Base-by-base conservation (phyloP, 78 protist species). In the Dictyostelium brefeldianum region DNA sequence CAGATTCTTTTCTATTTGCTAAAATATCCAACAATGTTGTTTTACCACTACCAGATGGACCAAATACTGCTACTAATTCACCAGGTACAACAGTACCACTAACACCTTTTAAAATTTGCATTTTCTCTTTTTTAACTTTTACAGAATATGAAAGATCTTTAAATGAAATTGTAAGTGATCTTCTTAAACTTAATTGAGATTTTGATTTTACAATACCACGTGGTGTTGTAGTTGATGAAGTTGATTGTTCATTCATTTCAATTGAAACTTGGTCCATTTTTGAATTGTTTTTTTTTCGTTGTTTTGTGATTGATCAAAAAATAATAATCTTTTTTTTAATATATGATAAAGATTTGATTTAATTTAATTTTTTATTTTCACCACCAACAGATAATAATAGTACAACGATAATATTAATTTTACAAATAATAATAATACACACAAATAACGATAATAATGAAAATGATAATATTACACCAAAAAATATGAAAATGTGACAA, bases 41-140 rank as follows among this genome's bases (percentile, higher is more conserved):
- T 36, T 92, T 92, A n/a, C 95, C 95, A 17, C 78, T 51, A 25
- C 95, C 95, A 50, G 89, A 77, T 47, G 95, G 95, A 3, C 95
- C 95, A 78, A 92, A 84, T 14, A 92, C 83, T 0, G 92, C 95
- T 3, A 78, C 81, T 50, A 92, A 54, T 48, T 81, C 79, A 1
- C 95, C 95, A 2, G 90, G 89, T 43, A 73, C 22, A n/a, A 78
- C 85, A 17, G 84, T 89, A 29, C 93, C 93, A 65, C 59, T 77
- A 17, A 71, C 78, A 67, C 80, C 62, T 57, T 77, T 89, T 15
- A 89, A 57, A 14, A 89, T 56, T 53, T 69, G 64, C 90, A 83
- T 83, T 25, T 83, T 46, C 70, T 83, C 71, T 56, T 83, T 83
- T 43, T 83, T 83, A 15, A 43, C 69, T 1, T 22, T 71, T 1